Conservation (phyloP, 2,329 filamentous ascomycete species). For the Aspergillus tamarii region DNA sequence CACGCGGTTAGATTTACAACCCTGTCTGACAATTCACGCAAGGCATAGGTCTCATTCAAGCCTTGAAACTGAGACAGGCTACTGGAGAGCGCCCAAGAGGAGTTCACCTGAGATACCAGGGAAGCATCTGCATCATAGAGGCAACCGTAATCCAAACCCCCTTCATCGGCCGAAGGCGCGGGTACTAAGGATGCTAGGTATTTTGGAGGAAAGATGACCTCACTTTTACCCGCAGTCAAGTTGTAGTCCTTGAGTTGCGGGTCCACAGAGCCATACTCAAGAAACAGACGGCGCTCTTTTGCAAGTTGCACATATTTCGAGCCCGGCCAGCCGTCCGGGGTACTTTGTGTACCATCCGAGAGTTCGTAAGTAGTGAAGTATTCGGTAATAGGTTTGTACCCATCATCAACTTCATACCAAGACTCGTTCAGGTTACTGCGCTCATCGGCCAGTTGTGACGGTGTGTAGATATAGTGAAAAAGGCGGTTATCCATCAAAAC, state of each 20-base stretch:
- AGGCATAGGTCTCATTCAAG: conserved; percentile 28
- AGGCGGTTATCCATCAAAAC: conserved; percentile 53
- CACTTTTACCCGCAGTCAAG: conserved; percentile 51
- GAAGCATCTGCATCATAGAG: conserved; percentile 51
- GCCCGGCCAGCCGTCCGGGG: conserved; percentile 66
- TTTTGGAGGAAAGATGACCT: conserved; percentile 54
- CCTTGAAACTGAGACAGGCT: conserved; percentile 32
- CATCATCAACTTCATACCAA: conserved; percentile 55
- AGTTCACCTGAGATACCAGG: conserved; percentile 50
- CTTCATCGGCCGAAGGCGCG: conserved; percentile 41
- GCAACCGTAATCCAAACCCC: conserved; percentile 56
- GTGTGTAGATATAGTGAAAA: conserved; percentile 58
- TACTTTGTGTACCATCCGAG: conserved; percentile 45
- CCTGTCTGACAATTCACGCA: conserved; percentile 37
- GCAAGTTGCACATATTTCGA: conserved; percentile 61
- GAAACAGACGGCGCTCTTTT: conserved; percentile 56
- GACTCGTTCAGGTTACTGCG: conserved; percentile 60
- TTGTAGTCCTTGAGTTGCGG: conserved; percentile 61
- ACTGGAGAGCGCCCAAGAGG: conserved; percentile 55
- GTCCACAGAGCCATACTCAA: conserved; percentile 61
- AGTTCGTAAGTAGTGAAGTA: conserved; percentile 55
- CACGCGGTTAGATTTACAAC: conserved; percentile 54
- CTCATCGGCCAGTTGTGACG: conserved; percentile 52
- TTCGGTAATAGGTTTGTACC: conserved; percentile 51
- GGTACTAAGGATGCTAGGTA: conserved; percentile 47